Evolutionary conservation across 179 eudicot genomes (phyloP).

Genomic region (Carnegiea gigantea): DNA sequence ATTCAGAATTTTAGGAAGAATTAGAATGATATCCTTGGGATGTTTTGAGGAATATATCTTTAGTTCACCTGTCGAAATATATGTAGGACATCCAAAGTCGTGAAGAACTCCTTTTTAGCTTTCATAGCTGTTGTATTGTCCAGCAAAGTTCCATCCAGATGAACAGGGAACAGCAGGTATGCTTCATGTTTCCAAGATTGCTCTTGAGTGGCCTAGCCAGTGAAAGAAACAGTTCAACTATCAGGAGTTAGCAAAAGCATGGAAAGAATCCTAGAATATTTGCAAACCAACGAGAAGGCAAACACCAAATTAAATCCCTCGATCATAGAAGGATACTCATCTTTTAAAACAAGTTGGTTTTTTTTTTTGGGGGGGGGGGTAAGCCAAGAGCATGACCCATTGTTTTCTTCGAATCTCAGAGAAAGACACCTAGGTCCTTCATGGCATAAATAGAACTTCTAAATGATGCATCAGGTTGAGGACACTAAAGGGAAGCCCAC

Average conservation of each 20-base stretch:
- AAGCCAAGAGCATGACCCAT: not conserved
- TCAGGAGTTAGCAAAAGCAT: not conserved
- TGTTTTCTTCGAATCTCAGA: not conserved
- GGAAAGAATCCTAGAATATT: not conserved
- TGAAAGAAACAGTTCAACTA: not conserved
- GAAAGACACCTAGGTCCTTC: not conserved
- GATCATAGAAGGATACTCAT: too few relatives aligned
- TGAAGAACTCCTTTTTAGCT: conserved; percentile 74
- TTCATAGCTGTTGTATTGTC: conserved; percentile 71
- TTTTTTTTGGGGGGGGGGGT: not conserved
- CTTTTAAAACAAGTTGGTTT: too few relatives aligned
- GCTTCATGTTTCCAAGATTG: conserved; percentile 91
- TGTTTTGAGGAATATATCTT: not conserved
- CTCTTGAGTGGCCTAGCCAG: conserved; percentile 56
- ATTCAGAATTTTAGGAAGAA: not conserved
- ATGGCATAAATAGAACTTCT: not conserved
- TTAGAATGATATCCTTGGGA: conserved; percentile 10
- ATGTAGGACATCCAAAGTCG: conserved; percentile 80
- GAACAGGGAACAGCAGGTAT: conserved; percentile 87
- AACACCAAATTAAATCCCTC: not conserved
- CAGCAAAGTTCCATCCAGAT: conserved; percentile 88
- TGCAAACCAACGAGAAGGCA: not conserved
- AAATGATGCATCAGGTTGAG: not conserved
- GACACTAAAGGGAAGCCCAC: not conserved
- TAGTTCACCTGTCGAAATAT: conserved; percentile 79